Evolutionary conservation across 176 grass and related monocot genomes (phyloP), one percentile per base, ranked within the genome.

Genomic region (Panicum miliaceum): DNA sequence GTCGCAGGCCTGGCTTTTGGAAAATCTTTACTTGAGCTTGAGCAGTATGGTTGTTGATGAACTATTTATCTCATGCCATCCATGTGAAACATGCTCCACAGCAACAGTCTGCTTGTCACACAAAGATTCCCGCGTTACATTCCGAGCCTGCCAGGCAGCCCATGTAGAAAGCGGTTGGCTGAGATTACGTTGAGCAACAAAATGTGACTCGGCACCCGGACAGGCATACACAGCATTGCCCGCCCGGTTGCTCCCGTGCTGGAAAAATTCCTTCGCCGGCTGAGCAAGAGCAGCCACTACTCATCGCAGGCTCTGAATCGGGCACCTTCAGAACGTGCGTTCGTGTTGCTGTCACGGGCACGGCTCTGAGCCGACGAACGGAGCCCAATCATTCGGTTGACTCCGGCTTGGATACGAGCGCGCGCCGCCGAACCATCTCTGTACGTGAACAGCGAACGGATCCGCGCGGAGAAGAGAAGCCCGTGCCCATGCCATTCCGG

Each of bases 41-140:
- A 53, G 12, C 15, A 69, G 8, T 8, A 15, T 43, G 43, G 34
- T 43, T 50, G 50, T 68, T n/a, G 45, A 46, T 13, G 45, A 46
- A 46, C 3, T 42, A 42, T 42, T 42, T 42, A 42, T 65, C 22
- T n/a, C 61, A 68, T 68, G 61, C 11, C 82, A 68, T 77, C 6
- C 82, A 11, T 40, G 22, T 65, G 12, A 42, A 42, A 42, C 38
- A 40, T 2, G 29, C 29, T 68, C 69, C 69, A 81, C 50, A 18
- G 37, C 37, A 19, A 23, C 34, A 34, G 7, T 6, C 22, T 22
- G 73, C 45, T 58, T 57, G 40, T 45, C 18, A 73, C 68, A 22
- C 73, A 77, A 88, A 83, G 64, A 45, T 78, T 71, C 53, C 45
- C 9, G 40, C 13, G 18, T 73, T 35, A 23, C 60, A 23, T 8